These are phyloP conservation scores for Xylaria bambusicola DNA, from an alignment of 495 filamentous ascomycete genomes.

Conservation along the genomic window DNA sequence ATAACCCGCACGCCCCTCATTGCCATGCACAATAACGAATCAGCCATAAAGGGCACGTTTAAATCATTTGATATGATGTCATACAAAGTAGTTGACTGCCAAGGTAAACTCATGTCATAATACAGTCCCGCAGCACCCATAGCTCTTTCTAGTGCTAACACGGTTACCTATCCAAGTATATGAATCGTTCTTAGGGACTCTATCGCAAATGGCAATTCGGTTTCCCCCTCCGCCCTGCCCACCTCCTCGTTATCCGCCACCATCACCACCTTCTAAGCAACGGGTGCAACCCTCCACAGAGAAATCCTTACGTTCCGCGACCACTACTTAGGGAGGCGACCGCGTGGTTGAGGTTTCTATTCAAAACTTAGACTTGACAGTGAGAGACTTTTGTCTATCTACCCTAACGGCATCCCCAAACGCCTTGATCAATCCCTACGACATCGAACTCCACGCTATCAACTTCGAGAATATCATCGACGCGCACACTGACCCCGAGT, in stretches of 20 bases:
- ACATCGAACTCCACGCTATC: neutral
- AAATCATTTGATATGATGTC: no score
- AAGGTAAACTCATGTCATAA: no score
- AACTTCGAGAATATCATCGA: neutral
- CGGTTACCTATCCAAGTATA: no score
- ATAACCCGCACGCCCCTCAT: no score
- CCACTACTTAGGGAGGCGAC: neutral
- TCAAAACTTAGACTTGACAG: neutral
- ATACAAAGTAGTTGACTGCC: no score
- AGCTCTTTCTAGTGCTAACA: no score
- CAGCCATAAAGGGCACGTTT: no score
- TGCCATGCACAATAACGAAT: no score
- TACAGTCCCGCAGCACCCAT: no score
- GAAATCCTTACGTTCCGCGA: neutral
- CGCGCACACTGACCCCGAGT: neutral
- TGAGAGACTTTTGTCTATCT: constrained; percentile 4
- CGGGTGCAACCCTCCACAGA: neutral
- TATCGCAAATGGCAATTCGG: neutral
- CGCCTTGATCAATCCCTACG: constrained; percentile 2
- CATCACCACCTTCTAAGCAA: neutral
- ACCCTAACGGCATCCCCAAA: neutral
- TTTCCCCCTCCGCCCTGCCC: constrained; percentile 1
- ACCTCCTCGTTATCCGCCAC: constrained; percentile 1
- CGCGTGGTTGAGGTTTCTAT: neutral
- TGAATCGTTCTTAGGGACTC: neutral